Base-by-base conservation (phyloP, 2,329 filamentous ascomycete genomes). In the Leptographium wingfieldii region DNA sequence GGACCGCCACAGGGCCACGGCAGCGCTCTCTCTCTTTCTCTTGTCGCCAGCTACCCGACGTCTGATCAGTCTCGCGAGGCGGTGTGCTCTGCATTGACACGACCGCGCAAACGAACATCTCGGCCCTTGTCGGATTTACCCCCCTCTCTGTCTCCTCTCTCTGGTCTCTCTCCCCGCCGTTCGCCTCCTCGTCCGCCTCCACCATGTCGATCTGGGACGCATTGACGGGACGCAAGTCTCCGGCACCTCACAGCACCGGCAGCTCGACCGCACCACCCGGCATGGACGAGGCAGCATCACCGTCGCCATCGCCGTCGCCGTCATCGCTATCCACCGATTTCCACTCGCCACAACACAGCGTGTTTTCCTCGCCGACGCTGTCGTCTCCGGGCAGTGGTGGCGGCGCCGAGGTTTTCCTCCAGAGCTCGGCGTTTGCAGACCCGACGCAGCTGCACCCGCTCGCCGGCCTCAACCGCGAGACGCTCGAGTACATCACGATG, bases 401-500 rank as follows among this genome's bases (percentile, higher is more conserved):
- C 73, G 91, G 92, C 74, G 88, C 94, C 68, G 87, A 90, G 69
- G 87, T 89, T 60, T 96, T 99, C 75, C 83, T 97, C 62, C 85
- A 84, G 69, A 82, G 79, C 68, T 85, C 87, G 61, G 74, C 85
- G 60, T 86, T 94, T 67, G 84, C 91, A 72, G 94, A 99, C 74
- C 90, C 92, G 11, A 85, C 91, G 64, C 82, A 88, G 72, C 80
- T 99, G 68, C 94, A 99, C 73, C 94, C 95, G 54, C 85, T 99
- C 60, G 91, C 94, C 59, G 94, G 94, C 66, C 78, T 99, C 63
- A 91, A 96, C 77, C 86, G 90, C 76, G 90, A 96, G 68, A 89
- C 88, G 0, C 85, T 99, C 68, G 94, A 99, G 73, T 99, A 99
- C 74, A 82, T 99, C 65, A 86, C 87, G 31, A 86, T 99, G 69